phyloP scores from a whole-genome alignment of 108 stramenopile genomes.

The Nitzschia inconspicua region DNA sequence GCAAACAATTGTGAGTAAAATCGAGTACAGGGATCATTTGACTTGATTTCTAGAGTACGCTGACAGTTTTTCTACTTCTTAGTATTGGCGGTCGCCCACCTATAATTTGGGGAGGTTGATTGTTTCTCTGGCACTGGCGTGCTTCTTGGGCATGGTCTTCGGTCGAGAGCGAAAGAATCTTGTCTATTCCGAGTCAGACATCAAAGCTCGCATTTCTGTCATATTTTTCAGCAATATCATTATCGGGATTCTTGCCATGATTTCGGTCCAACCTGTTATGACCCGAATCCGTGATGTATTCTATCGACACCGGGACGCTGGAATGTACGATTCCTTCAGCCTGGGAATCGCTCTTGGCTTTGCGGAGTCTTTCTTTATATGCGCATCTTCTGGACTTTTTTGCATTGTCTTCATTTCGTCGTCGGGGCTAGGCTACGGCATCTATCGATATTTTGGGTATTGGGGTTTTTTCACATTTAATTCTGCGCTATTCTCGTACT shows the following conservation, averaged over 20 bases:
- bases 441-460: conserved; percentile 17
- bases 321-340: conserved; percentile 52
- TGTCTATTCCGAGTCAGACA: conserved; percentile 25
- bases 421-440: conserved; percentile 26
- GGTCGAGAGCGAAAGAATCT: conserved; percentile 10
- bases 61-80: no score
- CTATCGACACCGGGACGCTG: conserved; percentile 52
- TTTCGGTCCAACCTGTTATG: conserved; percentile 54
- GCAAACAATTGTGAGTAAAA: no score
- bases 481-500: conserved; percentile 60
- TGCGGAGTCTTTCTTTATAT: conserved; percentile 43
- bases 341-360: conserved; percentile 44
- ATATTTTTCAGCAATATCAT: conserved; percentile 44
- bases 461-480: conserved; percentile 65
- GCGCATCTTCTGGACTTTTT: conserved; percentile 3
- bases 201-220: conserved; percentile 22
- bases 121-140: conserved; percentile 43
- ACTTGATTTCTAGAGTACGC: no score
- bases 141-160: conserved; percentile 50
- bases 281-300: conserved; percentile 58
- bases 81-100: conserved; percentile 60
- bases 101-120: conserved; percentile 62
- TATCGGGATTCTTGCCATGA: conserved; percentile 45
- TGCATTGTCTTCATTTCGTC: conserved; percentile 15
- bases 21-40: no score